phyloP scores from a whole-genome alignment of 1,139 yeast genomes.

The Suhomyces wounanorum region DNA sequence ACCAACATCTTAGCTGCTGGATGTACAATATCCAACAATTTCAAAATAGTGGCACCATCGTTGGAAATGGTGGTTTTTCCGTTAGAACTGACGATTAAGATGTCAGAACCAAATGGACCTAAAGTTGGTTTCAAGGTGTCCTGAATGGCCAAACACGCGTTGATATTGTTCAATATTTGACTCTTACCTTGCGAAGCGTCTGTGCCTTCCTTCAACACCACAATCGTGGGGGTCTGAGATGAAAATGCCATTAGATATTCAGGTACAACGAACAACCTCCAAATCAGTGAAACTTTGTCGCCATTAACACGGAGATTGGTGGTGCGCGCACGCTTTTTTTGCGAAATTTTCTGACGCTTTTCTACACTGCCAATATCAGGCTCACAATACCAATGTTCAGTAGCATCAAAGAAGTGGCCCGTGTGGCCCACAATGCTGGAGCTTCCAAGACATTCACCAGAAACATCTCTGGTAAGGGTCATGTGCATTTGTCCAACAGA shows the following conservation, averaged over 20 bases:
- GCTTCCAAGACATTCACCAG: slow-evolving; percentile 22
- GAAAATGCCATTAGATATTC: slow-evolving; percentile 69
- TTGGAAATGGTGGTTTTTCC: slow-evolving; percentile 94
- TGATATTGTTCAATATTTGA: slow-evolving; percentile 90
- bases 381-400: neutral
- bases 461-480: slow-evolving; percentile 30
- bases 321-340: slow-evolving; percentile 10
- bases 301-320: slow-evolving; percentile 1
- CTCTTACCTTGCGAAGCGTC: slow-evolving; percentile 96
- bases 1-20: slow-evolving; percentile 97
- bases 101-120: slow-evolving; percentile 97
- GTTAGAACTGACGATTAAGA: slow-evolving; percentile 75
- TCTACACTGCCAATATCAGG: neutral
- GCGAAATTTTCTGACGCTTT: slow-evolving; percentile 2
- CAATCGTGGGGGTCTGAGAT: slow-evolving; percentile 94
- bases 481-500: slow-evolving; percentile 45
- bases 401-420: neutral
- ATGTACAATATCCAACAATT: slow-evolving; percentile 90
- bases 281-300: slow-evolving; percentile 5
- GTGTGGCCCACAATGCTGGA: neutral
- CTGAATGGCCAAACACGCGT: slow-evolving; percentile 96
- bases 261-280: neutral
- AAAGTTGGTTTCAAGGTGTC: slow-evolving; percentile 92
- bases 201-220: slow-evolving; percentile 96
- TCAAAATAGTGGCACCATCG: slow-evolving; percentile 96